Conservation (phyloP, 2,329 filamentous ascomycete genomes). For the Penicillium corylophilum region DNA sequence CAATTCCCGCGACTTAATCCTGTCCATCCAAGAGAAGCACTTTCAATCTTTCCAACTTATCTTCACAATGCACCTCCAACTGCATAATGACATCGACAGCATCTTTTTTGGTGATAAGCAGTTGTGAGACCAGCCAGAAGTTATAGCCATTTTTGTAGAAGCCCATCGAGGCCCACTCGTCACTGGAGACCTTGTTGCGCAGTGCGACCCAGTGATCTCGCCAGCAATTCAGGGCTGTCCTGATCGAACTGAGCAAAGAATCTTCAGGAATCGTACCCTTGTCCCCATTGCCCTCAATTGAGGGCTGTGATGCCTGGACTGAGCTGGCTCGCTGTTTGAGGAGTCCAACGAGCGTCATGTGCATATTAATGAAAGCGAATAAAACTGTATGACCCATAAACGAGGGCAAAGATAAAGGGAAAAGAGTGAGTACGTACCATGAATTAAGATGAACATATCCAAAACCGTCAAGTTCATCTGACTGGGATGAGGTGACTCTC, state of each 20-base stretch:
- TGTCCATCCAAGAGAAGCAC: conserved; percentile 39
- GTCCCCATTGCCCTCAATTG: background rate
- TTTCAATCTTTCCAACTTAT: conserved; percentile 44
- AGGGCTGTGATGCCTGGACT: conserved; percentile 7
- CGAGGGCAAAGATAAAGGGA: background rate
- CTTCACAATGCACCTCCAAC: conserved; percentile 47
- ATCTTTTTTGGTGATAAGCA: conserved; percentile 44
- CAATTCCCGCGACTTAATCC: conserved; percentile 2
- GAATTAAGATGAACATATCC: conserved; percentile 46
- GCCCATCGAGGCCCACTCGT: conserved; percentile 43
- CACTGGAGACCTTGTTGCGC: conserved; percentile 29
- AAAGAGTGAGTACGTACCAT: conserved; percentile 28
- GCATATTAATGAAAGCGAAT: conserved; percentile 42
- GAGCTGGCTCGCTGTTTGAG: conserved; percentile 18
- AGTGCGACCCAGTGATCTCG: conserved; percentile 39
- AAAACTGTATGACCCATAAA: conserved; percentile 26
- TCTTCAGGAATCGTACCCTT: conserved; percentile 29
- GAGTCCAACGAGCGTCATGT: conserved; percentile 39
- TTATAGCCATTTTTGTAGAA: conserved; percentile 45
- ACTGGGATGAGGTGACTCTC: conserved; percentile 4
- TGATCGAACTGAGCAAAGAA: conserved; percentile 31
- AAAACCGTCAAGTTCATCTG: conserved; percentile 32
- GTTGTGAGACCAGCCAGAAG: conserved; percentile 45
- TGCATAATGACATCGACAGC: conserved; percentile 45
- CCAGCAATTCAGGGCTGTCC: conserved; percentile 39